These are phyloP conservation scores for Tardiomyces digboiensis DNA, from an alignment of 1,139 yeast genomes.

Conservation along the genomic window DNA sequence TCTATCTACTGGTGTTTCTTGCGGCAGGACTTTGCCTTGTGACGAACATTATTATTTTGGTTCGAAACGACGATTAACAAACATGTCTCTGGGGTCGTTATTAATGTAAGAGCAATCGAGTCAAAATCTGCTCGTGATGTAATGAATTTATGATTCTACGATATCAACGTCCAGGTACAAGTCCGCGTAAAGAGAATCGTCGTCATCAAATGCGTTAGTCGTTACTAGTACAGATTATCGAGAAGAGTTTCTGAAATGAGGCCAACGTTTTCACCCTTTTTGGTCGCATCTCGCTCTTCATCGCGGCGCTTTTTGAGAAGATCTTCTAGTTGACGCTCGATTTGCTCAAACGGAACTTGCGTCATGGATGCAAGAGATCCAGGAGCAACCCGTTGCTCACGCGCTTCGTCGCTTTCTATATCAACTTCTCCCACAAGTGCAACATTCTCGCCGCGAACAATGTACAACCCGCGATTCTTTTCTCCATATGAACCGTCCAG, in stretches of 20 bases:
- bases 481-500: conserved; percentile 61
- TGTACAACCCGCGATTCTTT: conserved; percentile 63
- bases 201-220: conserved; percentile 1
- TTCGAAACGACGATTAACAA: too few relatives aligned
- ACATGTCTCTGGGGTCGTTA: too few relatives aligned
- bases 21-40: conserved; percentile 14
- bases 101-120: too few relatives aligned
- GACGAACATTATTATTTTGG: conserved; percentile 14
- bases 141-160: too few relatives aligned
- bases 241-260: background rate
- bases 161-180: too few relatives aligned
- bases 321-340: background rate
- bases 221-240: conserved; percentile 1
- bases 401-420: conserved; percentile 75
- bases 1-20: conserved; percentile 9
- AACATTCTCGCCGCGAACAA: conserved; percentile 95
- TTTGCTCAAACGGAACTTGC: background rate
- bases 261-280: background rate
- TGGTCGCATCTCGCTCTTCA: background rate
- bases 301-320: background rate
- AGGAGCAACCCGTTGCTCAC: conserved; percentile 32
- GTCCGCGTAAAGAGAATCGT: too few relatives aligned
- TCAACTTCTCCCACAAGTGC: conserved; percentile 95
- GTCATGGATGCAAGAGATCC: background rate
- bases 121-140: too few relatives aligned